These are phyloP conservation scores for Bretziella fagacearum DNA, from an alignment of 2,329 filamentous ascomycete species.

Conservation along the genomic window DNA sequence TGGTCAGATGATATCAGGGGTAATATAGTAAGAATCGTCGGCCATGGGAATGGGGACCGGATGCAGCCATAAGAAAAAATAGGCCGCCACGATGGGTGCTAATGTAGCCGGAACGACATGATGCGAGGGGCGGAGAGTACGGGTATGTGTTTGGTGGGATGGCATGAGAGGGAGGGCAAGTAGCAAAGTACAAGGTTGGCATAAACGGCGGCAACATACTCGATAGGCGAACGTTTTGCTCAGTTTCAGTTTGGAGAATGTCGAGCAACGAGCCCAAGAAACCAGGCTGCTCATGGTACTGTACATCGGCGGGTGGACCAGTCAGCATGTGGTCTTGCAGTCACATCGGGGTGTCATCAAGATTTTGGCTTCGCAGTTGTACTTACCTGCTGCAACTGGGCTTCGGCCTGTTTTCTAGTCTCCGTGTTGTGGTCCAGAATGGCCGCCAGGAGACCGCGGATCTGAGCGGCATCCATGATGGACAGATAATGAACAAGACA, in stretches of 20 bases:
- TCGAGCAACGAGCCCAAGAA: constrained; percentile 84
- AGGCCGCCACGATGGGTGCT: no score
- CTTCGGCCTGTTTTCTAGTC: constrained; percentile 57
- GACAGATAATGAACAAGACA: constrained; percentile 13
- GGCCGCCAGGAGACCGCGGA: constrained; percentile 60
- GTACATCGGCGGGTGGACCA: constrained; percentile 11
- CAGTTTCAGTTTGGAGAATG: constrained; percentile 77
- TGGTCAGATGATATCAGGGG: background rate
- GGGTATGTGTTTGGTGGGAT: background rate
- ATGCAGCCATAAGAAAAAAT: no score
- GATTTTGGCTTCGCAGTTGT: constrained; percentile 4
- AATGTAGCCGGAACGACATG: no score
- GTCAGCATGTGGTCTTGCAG: constrained; percentile 2
- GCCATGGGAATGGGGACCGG: background rate
- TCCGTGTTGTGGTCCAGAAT: constrained; percentile 61
- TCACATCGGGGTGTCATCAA: constrained; percentile 1
- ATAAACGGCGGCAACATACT: constrained; percentile 41
- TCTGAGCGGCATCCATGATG: constrained; percentile 55
- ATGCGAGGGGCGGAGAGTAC: background rate
- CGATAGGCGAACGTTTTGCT: constrained; percentile 67
- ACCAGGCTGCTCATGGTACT: constrained; percentile 81
- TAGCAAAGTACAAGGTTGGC: background rate
- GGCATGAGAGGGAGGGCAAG: constrained; percentile 10
- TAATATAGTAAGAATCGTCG: background rate
- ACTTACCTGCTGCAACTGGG: constrained; percentile 65